Conservation (phyloP, 164 flowering plant species). For the Cinnamomum micranthum region DNA sequence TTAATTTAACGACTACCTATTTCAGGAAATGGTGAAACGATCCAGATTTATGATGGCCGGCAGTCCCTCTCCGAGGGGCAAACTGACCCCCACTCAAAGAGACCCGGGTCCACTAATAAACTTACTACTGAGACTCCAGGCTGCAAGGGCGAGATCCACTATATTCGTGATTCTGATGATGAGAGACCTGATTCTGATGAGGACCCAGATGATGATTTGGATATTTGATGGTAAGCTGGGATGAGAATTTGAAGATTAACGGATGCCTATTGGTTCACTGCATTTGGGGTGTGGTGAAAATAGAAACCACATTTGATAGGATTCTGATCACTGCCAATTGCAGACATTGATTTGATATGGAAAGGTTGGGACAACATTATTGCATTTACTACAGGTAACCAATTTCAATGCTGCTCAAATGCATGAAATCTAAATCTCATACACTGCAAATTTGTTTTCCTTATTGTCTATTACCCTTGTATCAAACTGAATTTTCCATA, state of each 20-base stretch:
- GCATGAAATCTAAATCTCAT: too few relatives aligned
- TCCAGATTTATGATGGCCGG: constrained; percentile 89
- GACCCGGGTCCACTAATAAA: constrained; percentile 15
- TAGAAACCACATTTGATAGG: not conserved
- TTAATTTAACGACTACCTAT: not conserved
- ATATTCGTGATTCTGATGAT: constrained; percentile 92
- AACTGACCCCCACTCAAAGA: constrained; percentile 24
- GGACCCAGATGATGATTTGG: constrained; percentile 99
- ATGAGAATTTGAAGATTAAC: not conserved
- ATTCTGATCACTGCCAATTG: too few relatives aligned
- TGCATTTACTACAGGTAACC: too few relatives aligned
- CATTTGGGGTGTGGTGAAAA: not conserved
- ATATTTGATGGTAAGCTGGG: constrained; percentile 38
- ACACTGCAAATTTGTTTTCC: too few relatives aligned
- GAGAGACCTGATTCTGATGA: constrained; percentile 95
- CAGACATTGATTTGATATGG: too few relatives aligned
- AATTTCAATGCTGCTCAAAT: too few relatives aligned
- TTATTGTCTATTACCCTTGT: too few relatives aligned
- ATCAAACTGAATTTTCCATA: too few relatives aligned
- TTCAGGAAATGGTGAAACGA: constrained; percentile 59
- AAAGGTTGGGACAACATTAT: too few relatives aligned
- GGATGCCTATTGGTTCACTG: not conserved
- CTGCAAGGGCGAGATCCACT: constrained; percentile 81
- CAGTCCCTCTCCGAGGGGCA: constrained; percentile 41
- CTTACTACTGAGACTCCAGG: constrained; percentile 22